Percentiles rank a stretch among this genome's conserved stretches.
These are phyloP conservation scores for Penicillium paradoxum DNA, from an alignment of 495 filamentous ascomycete genomes.

Conservation along the genomic window DNA sequence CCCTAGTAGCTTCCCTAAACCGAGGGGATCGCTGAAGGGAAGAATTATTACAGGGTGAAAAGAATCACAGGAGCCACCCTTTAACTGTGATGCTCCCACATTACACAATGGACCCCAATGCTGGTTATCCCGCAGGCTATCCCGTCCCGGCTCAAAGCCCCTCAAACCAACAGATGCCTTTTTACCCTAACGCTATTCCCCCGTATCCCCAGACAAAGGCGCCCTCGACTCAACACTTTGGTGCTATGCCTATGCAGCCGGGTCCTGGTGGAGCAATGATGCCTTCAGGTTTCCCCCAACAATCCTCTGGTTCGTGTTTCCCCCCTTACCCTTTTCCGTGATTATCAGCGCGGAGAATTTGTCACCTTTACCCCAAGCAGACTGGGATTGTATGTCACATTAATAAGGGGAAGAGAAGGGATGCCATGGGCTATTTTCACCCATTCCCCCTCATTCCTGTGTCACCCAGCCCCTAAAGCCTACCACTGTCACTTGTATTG, in stretches of 20 bases:
- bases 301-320: constrained; percentile 36
- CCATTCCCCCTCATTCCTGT: not conserved
- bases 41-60: constrained; percentile 14
- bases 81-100: constrained; percentile 17
- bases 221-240: constrained; percentile 28
- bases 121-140: constrained; percentile 39
- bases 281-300: constrained; percentile 37
- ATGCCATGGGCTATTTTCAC: not conserved
- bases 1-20: constrained; percentile 8
- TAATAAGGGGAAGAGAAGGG: not conserved
- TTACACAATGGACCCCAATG: constrained; percentile 42
- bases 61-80: constrained; percentile 5
- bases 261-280: constrained; percentile 43
- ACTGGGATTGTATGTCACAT: constrained; percentile 3
- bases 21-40: constrained; percentile 8
- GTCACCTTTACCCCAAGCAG: constrained; percentile 8
- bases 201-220: constrained; percentile 38
- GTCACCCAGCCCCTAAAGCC: not conserved
- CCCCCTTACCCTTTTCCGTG: constrained; percentile 5
- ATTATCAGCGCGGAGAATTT: constrained; percentile 7
- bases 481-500: not conserved
- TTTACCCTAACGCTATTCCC: constrained; percentile 38
- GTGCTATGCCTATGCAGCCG: constrained; percentile 38
- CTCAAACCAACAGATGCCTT: constrained; percentile 34
- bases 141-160: constrained; percentile 38